Base-by-base conservation (phyloP, 192 early-diverging fungal species). In the Funneliformis mosseae region DNA sequence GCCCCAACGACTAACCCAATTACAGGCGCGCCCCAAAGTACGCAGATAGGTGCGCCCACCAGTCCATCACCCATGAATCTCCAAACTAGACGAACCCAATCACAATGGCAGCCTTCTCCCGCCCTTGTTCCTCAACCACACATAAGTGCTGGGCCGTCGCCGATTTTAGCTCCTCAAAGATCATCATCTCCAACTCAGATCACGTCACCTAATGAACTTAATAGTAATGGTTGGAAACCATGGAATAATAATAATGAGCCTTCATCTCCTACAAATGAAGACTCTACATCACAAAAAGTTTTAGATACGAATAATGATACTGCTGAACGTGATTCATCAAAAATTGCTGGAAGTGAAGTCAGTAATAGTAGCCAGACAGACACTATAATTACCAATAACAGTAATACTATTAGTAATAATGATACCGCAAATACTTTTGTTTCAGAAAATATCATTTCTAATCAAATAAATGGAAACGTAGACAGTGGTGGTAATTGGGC, bases 61-160 rank as follows among this genome's bases (percentile, higher is more conserved):
- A 79, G 67, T 27, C 66, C 66, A 39, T 42, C 21, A 25, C 5
- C 42, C 23, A 16, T 27, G 7, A n/a, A 61, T 41, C 50, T 14
- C 21, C 38, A 39, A 27, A 38, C 7, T 46, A 41, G 55, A 28
- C 67, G 66, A 4, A 68, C 41, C 1, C 67, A 5, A 46, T 46
- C 77, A 5, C 64, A 50, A 69, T 69, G 27, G 43, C 63, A 69
- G 5, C 23, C 62, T 27, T 78, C 78, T n/a, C 78, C 68, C 25
- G n/a, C 55, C 11, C 55, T 77, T 63, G 46, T 12, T 39, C 67
- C 67, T 3, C 78, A n/a, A 38, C 11, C 63, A 18, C 62, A 41
- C 5, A 66, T 48, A 25, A 21, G 25, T 28, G 23, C 18, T n/a
- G 18, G 10, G 12, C 41, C 55, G 9, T 78, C 77, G 3, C 77